These are phyloP conservation scores for Candida sanyaensis DNA, from an alignment of 1,139 yeast species.

Conservation along the genomic window DNA sequence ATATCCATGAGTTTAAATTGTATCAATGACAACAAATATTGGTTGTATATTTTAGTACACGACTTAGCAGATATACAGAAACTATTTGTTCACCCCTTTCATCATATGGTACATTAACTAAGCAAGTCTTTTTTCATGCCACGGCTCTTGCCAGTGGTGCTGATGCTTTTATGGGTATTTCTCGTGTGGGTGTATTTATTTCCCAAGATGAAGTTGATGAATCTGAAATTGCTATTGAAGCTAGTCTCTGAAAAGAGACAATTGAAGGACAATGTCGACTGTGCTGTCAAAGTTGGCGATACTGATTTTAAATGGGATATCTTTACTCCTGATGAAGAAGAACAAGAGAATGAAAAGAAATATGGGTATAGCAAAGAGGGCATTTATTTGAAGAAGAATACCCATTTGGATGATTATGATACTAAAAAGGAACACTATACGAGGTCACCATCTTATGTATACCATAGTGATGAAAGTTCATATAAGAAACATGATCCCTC, in stretches of 20 bases:
- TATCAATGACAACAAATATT: conserved; percentile 77
- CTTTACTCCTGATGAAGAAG: conserved; percentile 27
- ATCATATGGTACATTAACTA: conserved; percentile 62
- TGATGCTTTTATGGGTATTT: conserved; percentile 68
- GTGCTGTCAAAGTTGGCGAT: conserved; percentile 48
- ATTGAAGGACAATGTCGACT: conserved; percentile 22
- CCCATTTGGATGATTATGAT: not conserved
- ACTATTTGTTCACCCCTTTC: conserved; percentile 79
- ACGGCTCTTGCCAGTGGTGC: conserved; percentile 66
- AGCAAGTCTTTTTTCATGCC: conserved; percentile 65
- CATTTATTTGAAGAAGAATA: conserved; percentile 2
- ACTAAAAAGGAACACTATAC: conserved; percentile 1
- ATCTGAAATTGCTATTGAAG: conserved; percentile 18
- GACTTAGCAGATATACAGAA: conserved; percentile 57
- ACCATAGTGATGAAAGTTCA: conserved; percentile 7
- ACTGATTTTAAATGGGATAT: conserved; percentile 74
- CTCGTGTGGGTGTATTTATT: conserved; percentile 58
- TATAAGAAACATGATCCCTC: conserved; percentile 9
- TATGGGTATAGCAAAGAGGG: conserved; percentile 12
- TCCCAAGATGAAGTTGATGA: conserved; percentile 26
- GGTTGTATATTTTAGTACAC: conserved; percentile 54
- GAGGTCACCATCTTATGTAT: conserved; percentile 1
- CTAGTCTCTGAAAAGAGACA: conserved; percentile 24
- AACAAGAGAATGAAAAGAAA: conserved; percentile 11
- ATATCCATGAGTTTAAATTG: conserved; percentile 62